Percentiles rank a stretch among this genome's conserved stretches.
phyloP scores from a whole-genome alignment of 2,329 filamentous ascomycete genomes.

The Fusarium pseudograminearum region DNA sequence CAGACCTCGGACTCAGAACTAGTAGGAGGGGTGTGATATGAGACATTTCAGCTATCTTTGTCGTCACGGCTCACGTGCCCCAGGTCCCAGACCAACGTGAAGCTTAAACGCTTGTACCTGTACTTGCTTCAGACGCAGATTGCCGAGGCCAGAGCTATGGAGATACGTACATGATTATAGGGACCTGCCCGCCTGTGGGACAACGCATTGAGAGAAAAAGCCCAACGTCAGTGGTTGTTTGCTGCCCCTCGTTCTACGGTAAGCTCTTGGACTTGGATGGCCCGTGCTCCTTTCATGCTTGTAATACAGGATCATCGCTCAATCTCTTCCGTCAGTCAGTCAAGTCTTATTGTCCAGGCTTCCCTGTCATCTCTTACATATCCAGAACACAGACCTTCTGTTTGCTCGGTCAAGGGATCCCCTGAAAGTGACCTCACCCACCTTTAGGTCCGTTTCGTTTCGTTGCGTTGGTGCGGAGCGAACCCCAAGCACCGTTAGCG shows the following conservation, averaged over 20 bases:
- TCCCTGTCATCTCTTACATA: constrained; percentile 9
- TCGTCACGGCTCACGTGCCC: constrained; percentile 39
- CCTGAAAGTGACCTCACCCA: constrained; percentile 36
- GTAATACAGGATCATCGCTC: constrained; percentile 32
- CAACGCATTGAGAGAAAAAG: not conserved
- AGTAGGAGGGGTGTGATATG: constrained; percentile 23
- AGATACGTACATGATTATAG: constrained; percentile 20
- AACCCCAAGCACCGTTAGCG: constrained; percentile 25
- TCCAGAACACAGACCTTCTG: constrained; percentile 6
- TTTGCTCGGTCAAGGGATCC: constrained; percentile 9
- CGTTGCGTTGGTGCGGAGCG: constrained; percentile 1
- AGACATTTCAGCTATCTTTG: constrained; percentile 29
- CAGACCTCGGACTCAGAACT: not conserved
- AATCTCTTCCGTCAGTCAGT: constrained; percentile 16
- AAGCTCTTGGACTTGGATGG: constrained; percentile 37
- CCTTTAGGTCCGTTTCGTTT: constrained; percentile 22
- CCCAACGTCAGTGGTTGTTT: constrained; percentile 42
- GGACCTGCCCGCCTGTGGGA: not conserved
- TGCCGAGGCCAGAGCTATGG: constrained; percentile 16
- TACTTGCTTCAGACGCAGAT: constrained; percentile 26
- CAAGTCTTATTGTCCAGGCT: constrained; percentile 5
- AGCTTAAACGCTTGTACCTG: constrained; percentile 20
- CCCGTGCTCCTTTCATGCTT: constrained; percentile 37
- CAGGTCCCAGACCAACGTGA: not conserved
- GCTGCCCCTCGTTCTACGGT: constrained; percentile 30